phyloP scores from a whole-genome alignment of 495 filamentous ascomycete genomes.

The Aspergillus ellipticus region DNA sequence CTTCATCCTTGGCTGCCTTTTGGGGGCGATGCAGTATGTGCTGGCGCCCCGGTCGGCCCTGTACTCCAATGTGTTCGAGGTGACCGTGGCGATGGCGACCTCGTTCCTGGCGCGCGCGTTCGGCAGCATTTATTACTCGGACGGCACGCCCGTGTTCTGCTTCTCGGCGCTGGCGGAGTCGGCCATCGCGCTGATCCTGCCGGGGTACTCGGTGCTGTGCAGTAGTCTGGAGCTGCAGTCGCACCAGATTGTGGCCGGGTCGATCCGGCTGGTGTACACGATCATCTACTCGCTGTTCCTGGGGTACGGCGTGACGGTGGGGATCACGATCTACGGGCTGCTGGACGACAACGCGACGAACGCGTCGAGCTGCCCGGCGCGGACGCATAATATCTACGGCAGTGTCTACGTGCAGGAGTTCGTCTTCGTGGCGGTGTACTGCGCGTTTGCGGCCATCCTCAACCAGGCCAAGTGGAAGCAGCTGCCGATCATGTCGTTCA shows the following conservation, averaged over 20 bases:
- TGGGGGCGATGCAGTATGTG: conserved; percentile 80
- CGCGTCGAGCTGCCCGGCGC: conserved; percentile 55
- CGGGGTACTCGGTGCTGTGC: conserved; percentile 84
- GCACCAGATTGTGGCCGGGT: conserved; percentile 80
- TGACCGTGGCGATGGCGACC: conserved; percentile 77
- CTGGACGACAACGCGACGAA: conserved; percentile 73
- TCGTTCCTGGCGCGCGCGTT: conserved; percentile 85
- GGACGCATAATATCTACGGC: conserved; percentile 47
- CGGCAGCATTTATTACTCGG: conserved; percentile 59
- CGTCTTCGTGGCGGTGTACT: conserved; percentile 66
- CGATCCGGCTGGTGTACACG: conserved; percentile 91
- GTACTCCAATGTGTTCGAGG: conserved; percentile 83
- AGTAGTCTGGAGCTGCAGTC: conserved; percentile 86
- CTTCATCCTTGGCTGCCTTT: conserved; percentile 78
- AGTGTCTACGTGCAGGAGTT: conserved; percentile 49
- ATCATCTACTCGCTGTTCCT: conserved; percentile 94
- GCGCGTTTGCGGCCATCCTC: conserved; percentile 74
- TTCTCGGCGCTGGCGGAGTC: conserved; percentile 91
- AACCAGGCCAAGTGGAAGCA: conserved; percentile 92
- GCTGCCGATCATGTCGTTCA: conserved; percentile 77
- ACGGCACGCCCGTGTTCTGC: conserved; percentile 64
- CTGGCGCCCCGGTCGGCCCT: conserved; percentile 75
- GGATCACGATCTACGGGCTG: conserved; percentile 82
- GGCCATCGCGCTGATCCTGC: conserved; percentile 86
- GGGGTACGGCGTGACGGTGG: conserved; percentile 92